A percentile compares a stretch with the other conserved stretches of the same genome.
phyloP scores from a whole-genome alignment of 495 filamentous ascomycete genomes.

The Trichoderma erinaceum region DNA sequence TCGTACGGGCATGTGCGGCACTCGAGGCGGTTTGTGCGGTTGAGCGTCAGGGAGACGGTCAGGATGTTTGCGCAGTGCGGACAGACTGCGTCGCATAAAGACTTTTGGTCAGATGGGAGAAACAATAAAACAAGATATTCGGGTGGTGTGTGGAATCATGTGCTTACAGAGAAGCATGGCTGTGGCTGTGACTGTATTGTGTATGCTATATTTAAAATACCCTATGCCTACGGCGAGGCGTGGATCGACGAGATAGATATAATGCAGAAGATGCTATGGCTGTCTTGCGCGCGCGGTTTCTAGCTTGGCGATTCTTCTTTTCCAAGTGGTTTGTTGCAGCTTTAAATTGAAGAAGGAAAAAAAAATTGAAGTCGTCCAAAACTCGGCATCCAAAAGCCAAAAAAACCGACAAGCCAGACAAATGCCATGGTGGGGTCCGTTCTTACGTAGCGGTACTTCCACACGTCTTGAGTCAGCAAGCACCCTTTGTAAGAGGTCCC shows the following conservation, averaged over 20 bases:
- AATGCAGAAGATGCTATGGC: background rate
- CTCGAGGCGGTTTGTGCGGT: conserved; percentile 62
- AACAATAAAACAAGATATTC: background rate
- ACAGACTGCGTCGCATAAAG: conserved; percentile 58
- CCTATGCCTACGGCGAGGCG: background rate
- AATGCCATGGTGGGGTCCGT: background rate
- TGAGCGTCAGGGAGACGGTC: conserved; percentile 47
- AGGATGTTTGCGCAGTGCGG: conserved; percentile 89
- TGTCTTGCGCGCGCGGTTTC: background rate
- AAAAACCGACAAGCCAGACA: background rate
- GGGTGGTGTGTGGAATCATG: background rate
- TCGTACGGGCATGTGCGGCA: conserved; percentile 93
- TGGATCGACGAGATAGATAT: background rate
- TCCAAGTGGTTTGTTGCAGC: background rate
- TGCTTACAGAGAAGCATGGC: conserved; percentile 65
- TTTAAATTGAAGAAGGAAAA: conserved; percentile 1
- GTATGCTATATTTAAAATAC: background rate
- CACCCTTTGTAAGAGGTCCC: background rate
- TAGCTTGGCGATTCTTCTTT: background rate
- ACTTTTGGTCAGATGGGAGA: background rate
- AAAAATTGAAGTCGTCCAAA: background rate
- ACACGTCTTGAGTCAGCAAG: background rate
- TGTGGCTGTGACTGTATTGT: conserved; percentile 3
- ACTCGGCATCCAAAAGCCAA: background rate
- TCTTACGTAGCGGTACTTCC: background rate